Evolutionary conservation across 2,329 filamentous ascomycete genomes (phyloP).

Genomic region (Ophiostoma tasmaniense): DNA sequence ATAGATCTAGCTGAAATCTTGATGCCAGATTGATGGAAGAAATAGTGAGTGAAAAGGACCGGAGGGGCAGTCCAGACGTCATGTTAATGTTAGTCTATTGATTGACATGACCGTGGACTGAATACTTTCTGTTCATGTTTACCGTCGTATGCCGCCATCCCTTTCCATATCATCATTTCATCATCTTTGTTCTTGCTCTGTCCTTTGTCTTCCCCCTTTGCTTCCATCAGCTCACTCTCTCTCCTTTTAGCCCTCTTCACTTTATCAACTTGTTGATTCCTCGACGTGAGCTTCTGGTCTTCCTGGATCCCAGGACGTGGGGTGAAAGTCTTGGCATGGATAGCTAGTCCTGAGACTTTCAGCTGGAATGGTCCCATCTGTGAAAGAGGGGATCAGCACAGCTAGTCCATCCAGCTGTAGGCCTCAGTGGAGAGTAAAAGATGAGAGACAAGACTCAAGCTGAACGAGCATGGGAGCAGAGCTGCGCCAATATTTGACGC

Average conservation of each 20-base stretch:
- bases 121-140: too few species aligned
- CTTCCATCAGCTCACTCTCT: not conserved
- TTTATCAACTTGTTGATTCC: not conserved
- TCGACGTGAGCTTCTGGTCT: not conserved
- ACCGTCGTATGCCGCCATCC: too few species aligned
- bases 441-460: not conserved
- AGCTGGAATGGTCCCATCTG: not conserved
- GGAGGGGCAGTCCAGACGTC: not conserved
- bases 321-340: not conserved
- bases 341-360: not conserved
- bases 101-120: too few species aligned
- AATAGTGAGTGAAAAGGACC: not conserved
- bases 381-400: not conserved
- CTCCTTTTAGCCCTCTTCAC: not conserved
- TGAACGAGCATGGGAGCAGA: too few species aligned
- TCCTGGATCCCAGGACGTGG: not conserved
- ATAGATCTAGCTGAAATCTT: not conserved
- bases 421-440: not conserved
- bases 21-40: not conserved
- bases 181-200: not conserved
- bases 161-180: not conserved
- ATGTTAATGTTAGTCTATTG: too few species aligned
- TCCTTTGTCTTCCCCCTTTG: not conserved
- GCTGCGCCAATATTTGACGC: not conserved
- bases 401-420: not conserved